phyloP scores from a whole-genome alignment of 179 eudicot genomes.

The Nepenthes alata region DNA sequence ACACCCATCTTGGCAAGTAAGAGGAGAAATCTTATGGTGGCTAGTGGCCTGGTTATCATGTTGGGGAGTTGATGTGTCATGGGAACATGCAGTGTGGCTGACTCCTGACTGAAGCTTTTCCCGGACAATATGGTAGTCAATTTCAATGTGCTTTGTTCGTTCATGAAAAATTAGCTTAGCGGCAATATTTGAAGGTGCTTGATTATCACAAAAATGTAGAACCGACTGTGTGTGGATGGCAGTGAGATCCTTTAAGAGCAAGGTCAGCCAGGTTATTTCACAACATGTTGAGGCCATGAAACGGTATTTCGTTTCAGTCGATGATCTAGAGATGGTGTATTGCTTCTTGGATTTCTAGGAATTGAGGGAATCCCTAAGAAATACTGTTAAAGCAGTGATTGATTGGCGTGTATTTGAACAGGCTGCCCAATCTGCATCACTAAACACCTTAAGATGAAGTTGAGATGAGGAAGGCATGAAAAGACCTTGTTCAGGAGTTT shows the following conservation, averaged over 20 bases:
- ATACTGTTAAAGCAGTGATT: not conserved
- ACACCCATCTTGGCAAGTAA: not conserved
- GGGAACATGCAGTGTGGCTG: not conserved
- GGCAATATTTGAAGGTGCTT: not conserved
- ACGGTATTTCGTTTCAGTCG: not conserved
- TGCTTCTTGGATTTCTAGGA: not conserved
- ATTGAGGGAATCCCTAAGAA: not conserved
- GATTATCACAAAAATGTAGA: not conserved
- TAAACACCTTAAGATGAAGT: not conserved
- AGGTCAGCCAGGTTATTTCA: not conserved
- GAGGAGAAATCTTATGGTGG: not conserved
- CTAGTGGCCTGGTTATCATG: constrained; percentile 1
- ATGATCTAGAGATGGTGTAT: not conserved
- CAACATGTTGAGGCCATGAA: not conserved
- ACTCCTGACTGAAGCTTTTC: not conserved
- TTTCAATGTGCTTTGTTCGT: not conserved
- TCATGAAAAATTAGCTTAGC: not conserved
- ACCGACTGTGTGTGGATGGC: not conserved
- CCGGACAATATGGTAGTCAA: not conserved
- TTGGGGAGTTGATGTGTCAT: not conserved
- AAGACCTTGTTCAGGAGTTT: not conserved
- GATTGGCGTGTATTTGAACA: not conserved
- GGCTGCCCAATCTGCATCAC: no score
- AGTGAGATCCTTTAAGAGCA: not conserved
- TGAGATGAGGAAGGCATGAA: not conserved